Base-by-base conservation (phyloP, 257 asterid genomes). In the Cordia subcordata region DNA sequence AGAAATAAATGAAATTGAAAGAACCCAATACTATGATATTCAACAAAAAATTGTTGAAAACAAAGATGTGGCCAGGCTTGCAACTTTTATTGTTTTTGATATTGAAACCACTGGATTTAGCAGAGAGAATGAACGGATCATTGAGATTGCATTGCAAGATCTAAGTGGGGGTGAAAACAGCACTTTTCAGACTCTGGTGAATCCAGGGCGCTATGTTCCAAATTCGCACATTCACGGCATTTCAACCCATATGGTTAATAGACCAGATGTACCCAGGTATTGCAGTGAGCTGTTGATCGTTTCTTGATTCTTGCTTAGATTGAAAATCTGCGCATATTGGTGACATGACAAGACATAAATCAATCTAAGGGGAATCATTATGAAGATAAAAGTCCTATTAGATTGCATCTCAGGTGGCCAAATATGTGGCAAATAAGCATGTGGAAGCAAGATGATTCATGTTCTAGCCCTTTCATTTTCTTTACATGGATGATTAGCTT, bases 71-170 rank as follows among this genome's bases (percentile, higher is more conserved):
- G 90, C 88, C 38, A 73, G 83, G 55, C 86, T 62, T 16, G 80
- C 79, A 10, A 88, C 90, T 11, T 49, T 72, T 65, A 70, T 92
- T 59, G 79, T 84, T 68, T 92, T 88, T 38, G 94, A 92, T 69
- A 76, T 88, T 56, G 98, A 92, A 70, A 92, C 98, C 49, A 92
- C 98, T 33, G 98, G 98, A 58, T 78, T 92, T 27, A 42, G 75
- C 63, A 79, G 80, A 66, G 84, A 72, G 37, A 55, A 1, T 8
- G 78, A 84, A 53, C 78, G 94, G 57, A 86, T 92, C 49, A 61
- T 92, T 61, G 98, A 92, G 87, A 69, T 92, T 57, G 98, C 96
- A 45, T 65, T 83, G 53, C 94, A 81, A 79, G 98, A 92, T 78
- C 90, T 92, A 61, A 78, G 77, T 76, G 96, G 98, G 46, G 98